phyloP scores from a whole-genome alignment of 345 rosid species.

The Noccaea bulbosa region DNA sequence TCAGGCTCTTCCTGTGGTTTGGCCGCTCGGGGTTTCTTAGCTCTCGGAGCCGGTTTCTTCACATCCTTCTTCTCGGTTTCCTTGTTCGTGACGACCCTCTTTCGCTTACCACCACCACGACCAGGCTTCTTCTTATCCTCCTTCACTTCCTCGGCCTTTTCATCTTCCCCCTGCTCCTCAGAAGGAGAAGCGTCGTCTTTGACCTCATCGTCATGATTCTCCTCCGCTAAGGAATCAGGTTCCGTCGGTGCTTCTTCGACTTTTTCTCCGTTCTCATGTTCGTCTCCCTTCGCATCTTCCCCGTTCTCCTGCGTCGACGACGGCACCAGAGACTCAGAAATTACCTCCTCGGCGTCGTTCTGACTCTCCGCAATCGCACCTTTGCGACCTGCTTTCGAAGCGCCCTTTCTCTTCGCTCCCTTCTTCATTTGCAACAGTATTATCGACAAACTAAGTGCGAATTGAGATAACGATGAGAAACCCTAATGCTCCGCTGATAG shows the following conservation, averaged over 20 bases:
- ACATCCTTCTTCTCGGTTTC: conserved; percentile 18
- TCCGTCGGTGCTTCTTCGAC: not conserved
- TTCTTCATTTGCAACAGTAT: too few species aligned
- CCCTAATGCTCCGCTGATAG: too few species aligned
- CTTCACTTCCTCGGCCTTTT: conserved; percentile 1
- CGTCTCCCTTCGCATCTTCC: conserved; percentile 11
- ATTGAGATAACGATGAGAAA: too few species aligned
- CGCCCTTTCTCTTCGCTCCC: too few species aligned
- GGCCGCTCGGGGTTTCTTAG: conserved; percentile 59
- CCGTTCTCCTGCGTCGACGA: conserved; percentile 22
- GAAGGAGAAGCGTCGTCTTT: conserved; percentile 1
- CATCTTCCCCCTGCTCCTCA: not conserved
- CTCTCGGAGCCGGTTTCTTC: conserved; percentile 47
- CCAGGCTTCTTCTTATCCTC: conserved; percentile 28
- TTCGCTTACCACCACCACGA: conserved; percentile 35
- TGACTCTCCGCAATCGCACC: too few species aligned
- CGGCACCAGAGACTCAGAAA: too few species aligned
- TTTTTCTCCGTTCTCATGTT: conserved; percentile 6
- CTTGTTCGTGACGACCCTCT: conserved; percentile 19
- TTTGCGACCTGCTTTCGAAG: too few species aligned
- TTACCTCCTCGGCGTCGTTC: too few species aligned
- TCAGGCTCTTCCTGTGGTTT: conserved; percentile 68
- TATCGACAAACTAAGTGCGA: too few species aligned
- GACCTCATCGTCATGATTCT: conserved; percentile 15
- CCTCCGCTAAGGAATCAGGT: conserved; percentile 25